Evolutionary conservation across 2,329 filamentous ascomycete genomes (phyloP), one percentile per base, ranked within the genome.

Genomic region (Tothia fuscella): DNA sequence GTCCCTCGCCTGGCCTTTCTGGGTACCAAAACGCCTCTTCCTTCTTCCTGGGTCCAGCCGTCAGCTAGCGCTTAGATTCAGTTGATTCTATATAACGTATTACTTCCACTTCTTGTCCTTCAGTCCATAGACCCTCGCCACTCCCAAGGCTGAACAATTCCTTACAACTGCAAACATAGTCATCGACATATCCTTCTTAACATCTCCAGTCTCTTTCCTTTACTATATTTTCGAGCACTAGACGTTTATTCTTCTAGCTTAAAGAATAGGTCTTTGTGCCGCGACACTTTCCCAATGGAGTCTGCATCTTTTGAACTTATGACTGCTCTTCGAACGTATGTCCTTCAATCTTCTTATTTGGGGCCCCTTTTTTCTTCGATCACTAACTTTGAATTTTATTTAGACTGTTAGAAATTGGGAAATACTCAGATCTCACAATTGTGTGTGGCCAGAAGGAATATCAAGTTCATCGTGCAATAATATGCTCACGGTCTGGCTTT

Each of bases 381-480:
- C 26, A 34, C 7, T 17, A 22, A 24, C 46, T 45, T 51, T 56
- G 62, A 57, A 50, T 61, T 6, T 56, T 57, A 24, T 45, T 45
- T 51, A 56, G 62, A 57, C 51, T 61, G 7, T 56, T 57, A 49
- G 52, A 59, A 51, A 49, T 49, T 25, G 55, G 55, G 45, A 59
- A 59, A 51, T 70, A 67, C 51, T 66, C 65, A 43, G 67, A 70
- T 53, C 57, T 70, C 47, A 68, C 63, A 37, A 60, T 70, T 51
- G 56, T 56, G 38, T 68, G 62, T 56, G 63, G 64, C 44, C 51
- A 53, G 45, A 60, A 59, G 55, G 61, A 59, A 58, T 70, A 65
- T 56, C 55, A 53, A 21, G 65, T 68, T 9, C 67, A 70, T 50
- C 60, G 62, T 48, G 65, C 63, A 5, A 62, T 70, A 32, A 52